Conservation (phyloP, 345 rosid genomes). For the Pseudoturritis turrita region DNA sequence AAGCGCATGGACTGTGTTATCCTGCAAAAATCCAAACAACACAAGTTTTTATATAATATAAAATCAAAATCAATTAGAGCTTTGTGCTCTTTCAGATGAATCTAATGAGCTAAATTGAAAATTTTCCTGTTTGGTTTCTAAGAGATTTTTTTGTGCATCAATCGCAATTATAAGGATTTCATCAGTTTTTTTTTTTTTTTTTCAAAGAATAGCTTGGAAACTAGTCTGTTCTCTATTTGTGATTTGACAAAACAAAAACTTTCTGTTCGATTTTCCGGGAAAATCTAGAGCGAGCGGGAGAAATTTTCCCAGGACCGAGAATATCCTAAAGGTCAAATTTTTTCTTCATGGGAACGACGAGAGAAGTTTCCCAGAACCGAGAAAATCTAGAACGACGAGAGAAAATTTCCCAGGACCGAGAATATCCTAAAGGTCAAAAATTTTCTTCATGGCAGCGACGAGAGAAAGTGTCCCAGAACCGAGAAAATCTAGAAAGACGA, state of each 20-base stretch:
- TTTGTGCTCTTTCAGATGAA: background rate
- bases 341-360: no score
- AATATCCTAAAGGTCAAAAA: no score
- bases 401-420: no score
- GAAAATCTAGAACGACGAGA: background rate
- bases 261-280: background rate
- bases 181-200: background rate
- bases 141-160: background rate
- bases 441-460: no score
- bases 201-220: background rate
- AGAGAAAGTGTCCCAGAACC: no score
- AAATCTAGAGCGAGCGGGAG: background rate
- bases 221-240: background rate
- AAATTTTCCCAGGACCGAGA: background rate
- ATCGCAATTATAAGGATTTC: background rate
- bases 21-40: conserved; percentile 44
- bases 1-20: conserved; percentile 54
- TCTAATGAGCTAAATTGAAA: background rate
- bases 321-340: no score
- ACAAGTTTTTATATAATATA: background rate
- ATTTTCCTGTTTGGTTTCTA: background rate
- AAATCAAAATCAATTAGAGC: background rate
- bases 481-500: no score
- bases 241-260: background rate
- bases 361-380: background rate